Conservation (phyloP, 129 eudicot genomes). For the Apium graveolens region DNA sequence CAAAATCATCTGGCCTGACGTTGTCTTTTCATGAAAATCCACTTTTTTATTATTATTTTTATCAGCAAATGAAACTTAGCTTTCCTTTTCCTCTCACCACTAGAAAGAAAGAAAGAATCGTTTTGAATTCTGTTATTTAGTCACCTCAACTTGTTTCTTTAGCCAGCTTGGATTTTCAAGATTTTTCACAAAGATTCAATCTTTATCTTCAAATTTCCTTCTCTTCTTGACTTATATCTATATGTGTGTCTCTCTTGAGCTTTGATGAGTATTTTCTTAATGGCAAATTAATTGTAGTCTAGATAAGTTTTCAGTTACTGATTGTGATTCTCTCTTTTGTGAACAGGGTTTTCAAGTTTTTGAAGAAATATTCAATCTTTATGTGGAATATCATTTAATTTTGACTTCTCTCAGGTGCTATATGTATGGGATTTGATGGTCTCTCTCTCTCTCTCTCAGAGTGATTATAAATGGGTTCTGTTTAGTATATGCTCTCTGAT, state of each 20-base stretch:
- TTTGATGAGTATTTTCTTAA: neutral
- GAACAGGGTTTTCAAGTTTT: constrained; percentile 1
- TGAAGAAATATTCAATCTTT: neutral
- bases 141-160: neutral
- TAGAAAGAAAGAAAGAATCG: constrained; percentile 9
- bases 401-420: neutral
- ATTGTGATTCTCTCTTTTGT: neutral
- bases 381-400: neutral
- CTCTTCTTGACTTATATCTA: neutral
- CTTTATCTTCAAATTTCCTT: neutral
- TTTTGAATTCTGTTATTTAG: constrained; percentile 1
- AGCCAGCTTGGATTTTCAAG: neutral
- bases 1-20: constrained; percentile 22
- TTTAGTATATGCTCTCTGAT: constrained; percentile 4
- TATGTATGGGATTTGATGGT: neutral
- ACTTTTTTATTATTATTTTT: neutral
- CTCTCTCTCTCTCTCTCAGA: neutral
- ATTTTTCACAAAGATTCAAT: neutral
- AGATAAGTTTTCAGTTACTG: neutral
- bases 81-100: constrained; percentile 4
- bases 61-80: constrained; percentile 17
- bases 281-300: neutral
- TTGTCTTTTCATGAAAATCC: neutral
- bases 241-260: neutral
- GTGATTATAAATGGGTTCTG: neutral